Base-by-base conservation (phyloP, 2,329 filamentous ascomycete species). In the Cladophialophora chaetospira region DNA sequence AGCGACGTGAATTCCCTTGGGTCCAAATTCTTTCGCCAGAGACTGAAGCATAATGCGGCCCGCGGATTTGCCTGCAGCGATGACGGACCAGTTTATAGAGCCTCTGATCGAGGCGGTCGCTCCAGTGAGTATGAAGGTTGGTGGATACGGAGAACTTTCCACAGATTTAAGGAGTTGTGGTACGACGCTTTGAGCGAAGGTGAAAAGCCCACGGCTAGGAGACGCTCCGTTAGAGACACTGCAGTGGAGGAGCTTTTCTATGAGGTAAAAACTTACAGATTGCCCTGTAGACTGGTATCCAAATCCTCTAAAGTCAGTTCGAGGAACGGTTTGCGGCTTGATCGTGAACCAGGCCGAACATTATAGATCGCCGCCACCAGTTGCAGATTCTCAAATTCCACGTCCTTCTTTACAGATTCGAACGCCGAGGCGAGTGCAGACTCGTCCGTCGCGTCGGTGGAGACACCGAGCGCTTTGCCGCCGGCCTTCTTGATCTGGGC, bases 381-480 rank as follows among this genome's bases (percentile, higher is more conserved):
- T n/a, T 35, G 56, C 44, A 55, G 35, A 11, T 3, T 67, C 63
- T 0, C 72, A 52, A 77, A 79, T 57, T 79, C 75, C 46, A n/a
- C n/a, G n/a, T n/a, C n/a, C n/a, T 74, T 62, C 58, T 77, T 71
- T 60, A 81, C 77, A 53, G 70, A 63, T 9, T 67, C 65, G 25
- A 81, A 72, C 0, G 78, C 79, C 5, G 66, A 68, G n/a, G 71
- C 70, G 15, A 82, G 54, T 11, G 76, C 78, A 8, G 71, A 67
- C 1, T 77, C 68, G 55, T 83, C 80, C 0, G 83, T 77, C 0
- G 87, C 79, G 66, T 91, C 87, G 1, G 88, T 81, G 4, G 81
- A 79, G 65, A 93, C 82, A 11, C 88, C 88, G 10, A 91, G 73
- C 1, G 89, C 89, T 45, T 82, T 79, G 2, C 89, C 89, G 9